These are phyloP conservation scores for Thozetella sp. DNA, from an alignment of 495 filamentous ascomycete species.

Conservation along the genomic window DNA sequence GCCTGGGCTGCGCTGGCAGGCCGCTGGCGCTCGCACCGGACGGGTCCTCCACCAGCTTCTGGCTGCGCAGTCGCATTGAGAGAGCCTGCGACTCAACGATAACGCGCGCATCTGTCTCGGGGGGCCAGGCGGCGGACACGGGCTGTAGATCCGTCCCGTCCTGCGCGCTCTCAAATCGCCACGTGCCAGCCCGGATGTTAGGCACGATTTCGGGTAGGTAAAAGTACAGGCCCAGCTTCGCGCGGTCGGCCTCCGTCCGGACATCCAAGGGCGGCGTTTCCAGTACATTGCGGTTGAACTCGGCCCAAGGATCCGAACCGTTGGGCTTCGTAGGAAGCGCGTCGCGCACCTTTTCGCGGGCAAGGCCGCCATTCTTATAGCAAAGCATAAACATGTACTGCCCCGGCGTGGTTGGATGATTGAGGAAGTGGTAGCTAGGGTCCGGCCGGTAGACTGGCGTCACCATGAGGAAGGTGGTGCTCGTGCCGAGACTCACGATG, in stretches of 20 bases:
- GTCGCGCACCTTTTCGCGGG: conserved; percentile 86
- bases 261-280: conserved; percentile 69
- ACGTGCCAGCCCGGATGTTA: conserved; percentile 79
- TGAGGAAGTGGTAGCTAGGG: conserved; percentile 86
- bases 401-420: conserved; percentile 79
- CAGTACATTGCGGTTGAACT: conserved; percentile 72
- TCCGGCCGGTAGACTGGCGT: conserved; percentile 88
- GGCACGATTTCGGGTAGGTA: conserved; percentile 95
- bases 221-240: conserved; percentile 91
- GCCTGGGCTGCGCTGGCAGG: conserved; percentile 80
- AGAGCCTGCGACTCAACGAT: conserved; percentile 96
- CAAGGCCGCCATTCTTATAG: conserved; percentile 96
- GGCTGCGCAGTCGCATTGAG: conserved; percentile 82
- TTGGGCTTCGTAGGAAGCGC: conserved; percentile 44
- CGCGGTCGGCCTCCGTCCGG: conserved; percentile 47
- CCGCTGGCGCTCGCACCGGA: conserved; percentile 23
- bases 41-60: conserved; percentile 66
- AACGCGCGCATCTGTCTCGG: conserved; percentile 71
- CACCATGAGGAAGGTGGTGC: conserved; percentile 95
- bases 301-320: conserved; percentile 63
- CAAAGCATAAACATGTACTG: conserved; percentile 99
- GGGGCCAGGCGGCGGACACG: conserved; percentile 33
- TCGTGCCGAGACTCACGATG: conserved; percentile 92
- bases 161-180: conserved; percentile 65
- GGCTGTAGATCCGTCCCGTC: conserved; percentile 51